These are phyloP conservation scores for Saccharomycopsis fermentans DNA, from an alignment of 805 yeast genomes.

Conservation along the genomic window DNA sequence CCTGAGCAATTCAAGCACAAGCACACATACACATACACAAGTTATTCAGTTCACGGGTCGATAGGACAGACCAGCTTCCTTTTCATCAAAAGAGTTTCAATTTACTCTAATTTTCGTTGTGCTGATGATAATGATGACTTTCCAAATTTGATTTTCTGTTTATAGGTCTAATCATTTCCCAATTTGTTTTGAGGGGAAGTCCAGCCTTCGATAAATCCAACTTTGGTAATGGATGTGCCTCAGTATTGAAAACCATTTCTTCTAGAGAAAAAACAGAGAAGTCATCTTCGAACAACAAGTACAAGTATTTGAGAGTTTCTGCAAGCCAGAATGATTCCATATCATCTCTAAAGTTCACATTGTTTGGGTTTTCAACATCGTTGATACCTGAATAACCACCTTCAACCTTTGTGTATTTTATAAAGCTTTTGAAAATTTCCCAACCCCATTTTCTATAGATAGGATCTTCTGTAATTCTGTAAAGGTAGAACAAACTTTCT, in stretches of 20 bases:
- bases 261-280: slow-evolving; percentile 53
- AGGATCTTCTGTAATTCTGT: slow-evolving; percentile 68
- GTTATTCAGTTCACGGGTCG: too few species aligned
- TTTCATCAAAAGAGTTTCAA: too few species aligned
- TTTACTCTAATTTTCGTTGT: neutral
- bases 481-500: slow-evolving; percentile 73
- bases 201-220: slow-evolving; percentile 30
- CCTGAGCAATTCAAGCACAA: too few species aligned
- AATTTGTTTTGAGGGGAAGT: slow-evolving; percentile 22
- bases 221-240: slow-evolving; percentile 87
- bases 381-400: slow-evolving; percentile 53
- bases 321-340: slow-evolving; percentile 93
- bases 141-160: neutral
- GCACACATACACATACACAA: too few species aligned
- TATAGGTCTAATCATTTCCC: neutral
- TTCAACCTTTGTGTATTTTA: slow-evolving; percentile 44
- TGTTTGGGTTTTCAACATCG: slow-evolving; percentile 50
- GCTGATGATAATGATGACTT: neutral
- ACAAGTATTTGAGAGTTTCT: slow-evolving; percentile 81
- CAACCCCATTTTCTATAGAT: slow-evolving; percentile 86
- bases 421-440: slow-evolving; percentile 68
- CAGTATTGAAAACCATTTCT: slow-evolving; percentile 75
- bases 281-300: slow-evolving; percentile 66
- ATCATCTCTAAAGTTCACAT: slow-evolving; percentile 44
- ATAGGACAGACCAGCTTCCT: neutral